Evolutionary conservation across 805 yeast genomes (phyloP), one percentile per base, ranked within the genome.

Genomic region (Jamesozyma hellenica): DNA sequence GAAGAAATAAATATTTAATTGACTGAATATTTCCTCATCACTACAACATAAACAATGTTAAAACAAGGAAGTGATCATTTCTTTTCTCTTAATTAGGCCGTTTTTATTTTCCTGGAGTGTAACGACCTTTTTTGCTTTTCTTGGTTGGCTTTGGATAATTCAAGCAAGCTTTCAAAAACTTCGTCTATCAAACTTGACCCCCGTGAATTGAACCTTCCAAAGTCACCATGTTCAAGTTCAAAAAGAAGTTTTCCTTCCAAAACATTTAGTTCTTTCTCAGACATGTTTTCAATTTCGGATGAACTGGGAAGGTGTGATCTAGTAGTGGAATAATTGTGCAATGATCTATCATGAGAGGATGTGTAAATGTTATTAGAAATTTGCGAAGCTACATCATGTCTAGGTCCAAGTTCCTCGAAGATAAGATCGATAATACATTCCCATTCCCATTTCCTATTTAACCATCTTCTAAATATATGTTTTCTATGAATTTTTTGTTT

Each of bases 401-500:
- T 31, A 10, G 34, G 34, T 11, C 12, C 29, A 25, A 38, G 17
- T 12, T 41, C 44, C 4, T 31, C 15, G 27, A 28, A 41, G 4
- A 41, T 31, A 17, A 19, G 38, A 19, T 41, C 44, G 8, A 29
- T 37, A 11, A 41, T 38, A 4, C 35, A 14, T 21, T 41, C 44
- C 44, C 44, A 41, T 38, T 41, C 39, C 41, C 41, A 41, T 18
- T 17, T 29, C 28, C 36, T 13, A 34, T 41, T 41, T 23, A 38
- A 32, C 44, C 44, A 41, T n/a, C 28, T 32, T 35, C 41, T 38
- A 17, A 41, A 28, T 4, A 41, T 9, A 31, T 41, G 44, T 28
- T 38, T 41, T 23, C 44, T 34, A 4, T 30, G 39, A 10, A 33
- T 34, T 4, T 3, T 30, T 21, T 41, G 29, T n/a, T 31, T 21